A percentile compares a stretch with the other conserved stretches of the same genome.
Conservation (phyloP, 768 basidiomycete species). For the Gyrodon lividus region DNA sequence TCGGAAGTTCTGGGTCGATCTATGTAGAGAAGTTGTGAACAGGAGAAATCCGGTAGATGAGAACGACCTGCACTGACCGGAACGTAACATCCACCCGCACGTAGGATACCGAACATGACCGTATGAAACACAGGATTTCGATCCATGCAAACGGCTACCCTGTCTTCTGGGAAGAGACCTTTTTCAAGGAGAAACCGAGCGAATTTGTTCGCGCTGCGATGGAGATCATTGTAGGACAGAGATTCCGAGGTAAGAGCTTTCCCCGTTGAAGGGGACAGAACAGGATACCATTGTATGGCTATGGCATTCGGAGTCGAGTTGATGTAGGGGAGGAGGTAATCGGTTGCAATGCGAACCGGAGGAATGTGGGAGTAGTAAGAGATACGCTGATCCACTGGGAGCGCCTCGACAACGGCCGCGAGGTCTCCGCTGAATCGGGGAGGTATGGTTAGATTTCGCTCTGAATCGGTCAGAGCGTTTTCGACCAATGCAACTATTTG, state of each 20-base stretch:
- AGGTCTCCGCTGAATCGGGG: conserved; percentile 12
- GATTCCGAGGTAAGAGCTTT: conserved; percentile 3
- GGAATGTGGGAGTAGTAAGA: conserved; percentile 17
- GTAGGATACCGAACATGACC: conserved; percentile 43
- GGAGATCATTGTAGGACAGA: conserved; percentile 35
- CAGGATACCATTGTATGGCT: conserved; percentile 25
- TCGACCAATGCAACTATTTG: conserved; percentile 14
- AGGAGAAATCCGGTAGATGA: background rate
- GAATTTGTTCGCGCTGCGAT: conserved; percentile 38
- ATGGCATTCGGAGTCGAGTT: conserved; percentile 10
- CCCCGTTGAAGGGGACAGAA: conserved; percentile 3
- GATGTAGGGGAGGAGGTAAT: conserved; percentile 23
- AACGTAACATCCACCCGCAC: conserved; percentile 52
- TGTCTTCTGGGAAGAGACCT: conserved; percentile 38
- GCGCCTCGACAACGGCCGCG: conserved; percentile 17
- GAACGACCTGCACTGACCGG: conserved; percentile 35
- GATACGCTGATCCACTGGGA: conserved; percentile 7
- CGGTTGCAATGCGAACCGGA: conserved; percentile 21
- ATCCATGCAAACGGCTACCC: conserved; percentile 46
- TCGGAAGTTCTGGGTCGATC: conserved; percentile 52
- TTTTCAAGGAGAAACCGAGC: conserved; percentile 40
- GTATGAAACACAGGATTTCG: conserved; percentile 43
- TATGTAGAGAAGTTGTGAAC: conserved; percentile 16
- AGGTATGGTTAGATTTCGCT: conserved; percentile 8
- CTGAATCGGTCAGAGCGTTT: conserved; percentile 2